phyloP scores from a whole-genome alignment of 805 yeast species.

The Kregervanrija fluxuum region DNA sequence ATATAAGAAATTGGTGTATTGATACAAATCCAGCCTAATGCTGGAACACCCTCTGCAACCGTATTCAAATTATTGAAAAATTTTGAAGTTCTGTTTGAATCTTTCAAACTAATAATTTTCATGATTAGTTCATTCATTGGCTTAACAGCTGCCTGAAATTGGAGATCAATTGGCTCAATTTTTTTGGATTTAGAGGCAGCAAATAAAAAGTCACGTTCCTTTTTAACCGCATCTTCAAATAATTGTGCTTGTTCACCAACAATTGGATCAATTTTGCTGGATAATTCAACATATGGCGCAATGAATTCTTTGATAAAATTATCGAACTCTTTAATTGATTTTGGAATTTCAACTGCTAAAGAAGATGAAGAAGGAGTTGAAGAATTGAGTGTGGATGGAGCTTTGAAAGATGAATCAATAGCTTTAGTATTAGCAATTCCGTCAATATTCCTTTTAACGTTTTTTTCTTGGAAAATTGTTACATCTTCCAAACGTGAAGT shows the following conservation, averaged over 20 bases:
- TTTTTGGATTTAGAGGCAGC: conserved; percentile 56
- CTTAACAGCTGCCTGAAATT: conserved; percentile 39
- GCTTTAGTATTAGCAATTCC: conserved; percentile 11
- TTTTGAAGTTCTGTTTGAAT: conserved; percentile 62
- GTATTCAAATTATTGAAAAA: conserved; percentile 69
- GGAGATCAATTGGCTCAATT: conserved; percentile 52
- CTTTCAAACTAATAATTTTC: conserved; percentile 58
- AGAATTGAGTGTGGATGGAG: conserved; percentile 3
- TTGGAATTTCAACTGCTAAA: conserved; percentile 27
- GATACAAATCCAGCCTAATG: conserved; percentile 83
- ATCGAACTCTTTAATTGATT: conserved; percentile 47
- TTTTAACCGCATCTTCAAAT: conserved; percentile 47
- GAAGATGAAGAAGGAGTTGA: conserved; percentile 14
- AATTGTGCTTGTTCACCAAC: conserved; percentile 49
- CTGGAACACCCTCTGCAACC: conserved; percentile 83
- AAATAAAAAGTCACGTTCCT: conserved; percentile 51
- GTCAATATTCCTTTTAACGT: conserved; percentile 23
- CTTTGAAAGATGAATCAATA: conserved; percentile 2
- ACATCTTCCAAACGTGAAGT: conserved; percentile 89
- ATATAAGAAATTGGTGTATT: conserved; percentile 69
- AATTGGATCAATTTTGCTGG: conserved; percentile 47
- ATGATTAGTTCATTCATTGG: conserved; percentile 64
- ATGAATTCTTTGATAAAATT: conserved; percentile 44
- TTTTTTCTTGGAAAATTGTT: conserved; percentile 67
- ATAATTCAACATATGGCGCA: conserved; percentile 50